Base-by-base conservation (phyloP, 345 rosid species). In the Corchorus olitorius region DNA sequence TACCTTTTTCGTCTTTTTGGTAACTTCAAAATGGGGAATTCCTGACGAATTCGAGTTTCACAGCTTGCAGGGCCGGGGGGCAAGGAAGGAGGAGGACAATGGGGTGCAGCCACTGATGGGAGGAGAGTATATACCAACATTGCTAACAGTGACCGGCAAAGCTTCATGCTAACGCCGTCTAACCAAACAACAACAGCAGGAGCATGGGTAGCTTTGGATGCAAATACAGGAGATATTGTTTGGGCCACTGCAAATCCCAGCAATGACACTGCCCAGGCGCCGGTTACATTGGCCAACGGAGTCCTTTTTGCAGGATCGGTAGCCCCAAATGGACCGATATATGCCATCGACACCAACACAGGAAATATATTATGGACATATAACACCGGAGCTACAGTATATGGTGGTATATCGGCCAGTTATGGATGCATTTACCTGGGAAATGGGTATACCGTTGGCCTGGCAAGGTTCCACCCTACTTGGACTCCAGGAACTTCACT, bases 341-440 rank as follows among this genome's bases (percentile, higher is more conserved):
- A 87, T 33, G 89, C 85, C 11, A 79, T 81, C 62, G 84, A 89
- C 53, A 79, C 85, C 33, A 74, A 48, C 37, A 81, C 73, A 4
- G 87, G 85, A 15, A 81, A 75, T 1, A 72, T 86, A 33, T 22
- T 81, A 6, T 89, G 86, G 89, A 80, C 87, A 1, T 53, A 79
- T 37, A 52, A 82, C 55, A 79, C 87, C 4, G 86, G 88, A 8
- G 86, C 92, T 9, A 85, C 87, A 0, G 79, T 84, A 1, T 82
- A 83, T 5, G 87, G 87, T 0, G 83, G 92, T 3, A 49, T 76
- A 48, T 85, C 88, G 12, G 79, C 80, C 0, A 54, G 81, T 35
- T 67, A 85, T 64, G 90, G 88, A 8, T 88, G 89, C 65, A 67
- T 88, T 66, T 86, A 80, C 49, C 73, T 84, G 11, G 89, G 88